A percentile compares a stretch with the other conserved stretches of the same genome.
These are phyloP conservation scores for Pseudogymnoascus sp. DNA, from an alignment of 2,329 filamentous ascomycete species.

Conservation along the genomic window DNA sequence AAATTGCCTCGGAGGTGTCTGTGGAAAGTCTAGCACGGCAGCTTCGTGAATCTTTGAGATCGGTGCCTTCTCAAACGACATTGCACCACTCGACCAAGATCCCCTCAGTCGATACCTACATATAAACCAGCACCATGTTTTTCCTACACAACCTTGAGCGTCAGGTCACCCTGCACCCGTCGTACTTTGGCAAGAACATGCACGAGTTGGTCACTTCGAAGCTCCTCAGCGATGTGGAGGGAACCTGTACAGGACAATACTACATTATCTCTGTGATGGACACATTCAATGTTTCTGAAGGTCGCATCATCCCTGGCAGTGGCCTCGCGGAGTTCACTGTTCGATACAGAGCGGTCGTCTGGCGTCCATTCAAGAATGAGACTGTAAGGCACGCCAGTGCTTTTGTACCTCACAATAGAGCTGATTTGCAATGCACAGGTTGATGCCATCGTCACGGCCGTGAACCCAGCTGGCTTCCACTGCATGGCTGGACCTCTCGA, in stretches of 20 bases:
- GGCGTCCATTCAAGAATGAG: conserved; percentile 96
- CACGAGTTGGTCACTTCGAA: conserved; percentile 84
- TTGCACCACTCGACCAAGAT: neutral
- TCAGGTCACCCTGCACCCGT: conserved; percentile 89
- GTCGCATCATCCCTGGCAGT: conserved; percentile 83
- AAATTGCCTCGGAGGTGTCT: neutral
- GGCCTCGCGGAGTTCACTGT: conserved; percentile 93
- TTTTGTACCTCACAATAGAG: conserved; percentile 5
- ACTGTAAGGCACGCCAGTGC: conserved; percentile 56
- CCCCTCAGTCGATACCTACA: neutral
- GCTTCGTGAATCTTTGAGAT: neutral
- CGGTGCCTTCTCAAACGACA: neutral
- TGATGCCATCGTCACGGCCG: conserved; percentile 85
- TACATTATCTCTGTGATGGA: conserved; percentile 99
- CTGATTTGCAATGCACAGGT: conserved; percentile 49
- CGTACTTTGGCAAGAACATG: conserved; percentile 92
- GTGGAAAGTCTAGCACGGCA: conserved; percentile 5
- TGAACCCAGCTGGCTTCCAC: conserved; percentile 90
- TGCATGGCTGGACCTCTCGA: conserved; percentile 71
- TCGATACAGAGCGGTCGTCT: conserved; percentile 90
- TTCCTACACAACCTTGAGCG: conserved; percentile 97
- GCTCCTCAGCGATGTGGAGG: conserved; percentile 88
- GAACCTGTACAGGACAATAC: conserved; percentile 89
- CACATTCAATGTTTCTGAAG: conserved; percentile 88
- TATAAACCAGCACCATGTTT: conserved; percentile 60